A percentile compares a stretch with the other conserved stretches of the same genome.
Conservation (phyloP, 2,329 filamentous ascomycete genomes). For the Colletotrichum sp. region DNA sequence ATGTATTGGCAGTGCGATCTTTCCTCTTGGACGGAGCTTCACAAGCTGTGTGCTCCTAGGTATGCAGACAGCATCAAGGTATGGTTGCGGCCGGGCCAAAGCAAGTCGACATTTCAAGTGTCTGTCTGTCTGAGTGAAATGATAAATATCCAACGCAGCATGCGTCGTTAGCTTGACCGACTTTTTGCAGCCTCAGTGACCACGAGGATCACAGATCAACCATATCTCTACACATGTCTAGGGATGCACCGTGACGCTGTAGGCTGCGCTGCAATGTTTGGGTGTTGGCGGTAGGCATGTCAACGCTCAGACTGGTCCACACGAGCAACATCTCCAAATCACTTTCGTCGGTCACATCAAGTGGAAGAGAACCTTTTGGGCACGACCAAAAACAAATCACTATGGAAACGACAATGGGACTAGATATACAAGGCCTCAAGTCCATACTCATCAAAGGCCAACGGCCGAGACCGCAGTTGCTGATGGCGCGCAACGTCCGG, state of each 20-base stretch:
- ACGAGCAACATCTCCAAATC: not conserved
- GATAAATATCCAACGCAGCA: not conserved
- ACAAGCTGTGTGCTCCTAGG: not conserved
- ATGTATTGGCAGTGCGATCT: not conserved
- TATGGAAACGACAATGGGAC: not conserved
- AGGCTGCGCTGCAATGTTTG: not conserved
- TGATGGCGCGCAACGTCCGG: not conserved
- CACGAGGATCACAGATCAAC: not conserved
- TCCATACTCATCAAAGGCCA: not conserved
- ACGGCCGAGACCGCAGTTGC: not conserved
- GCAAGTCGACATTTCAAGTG: not conserved
- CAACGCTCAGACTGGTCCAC: not conserved
- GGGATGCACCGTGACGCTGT: not conserved
- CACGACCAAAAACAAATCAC: not conserved
- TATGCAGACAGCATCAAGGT: not conserved
- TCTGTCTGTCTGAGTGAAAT: not conserved
- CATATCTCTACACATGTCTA: not conserved
- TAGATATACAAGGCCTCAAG: not conserved
- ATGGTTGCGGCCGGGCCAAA: not conserved
- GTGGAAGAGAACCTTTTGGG: not conserved
- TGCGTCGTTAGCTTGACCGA: not conserved
- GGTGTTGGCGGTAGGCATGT: not conserved
- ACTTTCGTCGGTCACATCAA: not conserved
- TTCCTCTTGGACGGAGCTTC: not conserved
- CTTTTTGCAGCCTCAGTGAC: not conserved